Base-by-base conservation (phyloP, 345 rosid species). In the Citrus mangshanensis region DNA sequence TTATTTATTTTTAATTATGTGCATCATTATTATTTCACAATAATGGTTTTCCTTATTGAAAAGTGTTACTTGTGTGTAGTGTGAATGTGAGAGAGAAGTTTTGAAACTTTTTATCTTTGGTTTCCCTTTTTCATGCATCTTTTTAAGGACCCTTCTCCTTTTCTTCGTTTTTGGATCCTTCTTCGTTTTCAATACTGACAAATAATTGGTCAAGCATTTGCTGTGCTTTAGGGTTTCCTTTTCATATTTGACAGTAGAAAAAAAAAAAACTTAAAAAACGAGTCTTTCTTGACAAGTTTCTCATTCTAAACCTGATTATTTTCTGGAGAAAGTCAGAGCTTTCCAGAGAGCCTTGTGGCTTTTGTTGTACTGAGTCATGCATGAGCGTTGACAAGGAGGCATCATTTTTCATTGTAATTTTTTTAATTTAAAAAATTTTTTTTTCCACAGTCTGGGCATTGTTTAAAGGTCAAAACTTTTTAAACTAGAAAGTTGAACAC, bases 131-230 rank as follows among this genome's bases (percentile, higher is more conserved):
- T 24, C 28, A 9, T 74, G 34, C 62, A n/a, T 58, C 68, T 6
- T 70, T 73, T 74, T 3, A 18, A 32, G 55, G 55, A 4, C 71
- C 37, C 35, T 65, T 86, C 78, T 74, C 60, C 64, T 42, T 40
- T 73, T 59, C 18, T 37, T 21, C 72, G 7, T 35, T 42, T 70
- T 72, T 66, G 75, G 82, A 72, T 77, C 46, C 79, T 32, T 66
- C 79, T 74, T 70, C 27, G 12, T 35, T 70, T 49, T 34, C 62
- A 82, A 77, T 64, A 73, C 83, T 71, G 88, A 83, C 92, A 85
- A 85, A 71, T 72, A 73, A 73, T 75, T 79, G 77, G 87, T 84
- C 92, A 80, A 88, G 83, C 49, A 70, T 18, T 54, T 54, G 7
- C 7, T 54, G 22, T 54, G 22, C 58, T 54, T 54, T 54, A 54